Conservation (phyloP, 164 flowering plant genomes). For the Chloranthus sessilifolius region DNA sequence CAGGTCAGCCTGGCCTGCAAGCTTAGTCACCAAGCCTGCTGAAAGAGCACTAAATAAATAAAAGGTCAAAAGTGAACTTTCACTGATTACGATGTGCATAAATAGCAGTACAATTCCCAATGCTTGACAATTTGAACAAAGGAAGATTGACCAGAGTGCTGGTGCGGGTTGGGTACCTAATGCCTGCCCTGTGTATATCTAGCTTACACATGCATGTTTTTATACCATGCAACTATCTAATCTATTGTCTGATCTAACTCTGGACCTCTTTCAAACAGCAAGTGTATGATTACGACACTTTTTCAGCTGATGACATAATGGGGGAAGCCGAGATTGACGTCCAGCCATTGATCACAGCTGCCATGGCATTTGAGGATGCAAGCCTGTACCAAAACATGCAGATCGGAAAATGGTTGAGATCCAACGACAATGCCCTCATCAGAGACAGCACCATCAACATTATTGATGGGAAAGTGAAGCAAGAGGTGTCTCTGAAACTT, state of each 20-base stretch:
- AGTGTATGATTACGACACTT: conserved; percentile 84
- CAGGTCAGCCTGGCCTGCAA: too few relatives aligned
- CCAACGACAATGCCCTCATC: conserved; percentile 74
- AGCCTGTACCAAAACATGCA: conserved; percentile 84
- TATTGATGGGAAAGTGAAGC: conserved; percentile 78
- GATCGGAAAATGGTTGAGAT: conserved; percentile 97
- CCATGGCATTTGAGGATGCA: conserved; percentile 74
- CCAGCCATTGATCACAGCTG: conserved; percentile 87
- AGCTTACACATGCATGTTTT: neutral
- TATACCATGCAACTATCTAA: neutral
- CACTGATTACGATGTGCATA: too few relatives aligned
- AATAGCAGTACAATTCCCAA: too few relatives aligned
- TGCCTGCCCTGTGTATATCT: too few relatives aligned
- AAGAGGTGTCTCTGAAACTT: conserved; percentile 66
- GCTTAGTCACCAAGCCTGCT: too few relatives aligned
- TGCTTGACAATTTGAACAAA: too few relatives aligned
- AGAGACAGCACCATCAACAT: conserved; percentile 83
- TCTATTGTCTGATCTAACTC: neutral
- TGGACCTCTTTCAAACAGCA: conserved; percentile 18
- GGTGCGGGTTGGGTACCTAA: too few relatives aligned
- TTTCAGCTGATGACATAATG: conserved; percentile 97
- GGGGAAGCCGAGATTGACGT: conserved; percentile 94
- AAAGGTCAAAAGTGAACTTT: too few relatives aligned
- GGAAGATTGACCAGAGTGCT: too few relatives aligned
- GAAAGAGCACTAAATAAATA: too few relatives aligned